These are phyloP conservation scores for Adansonia gregorii DNA, from an alignment of 441 rosid genomes.

Conservation along the genomic window DNA sequence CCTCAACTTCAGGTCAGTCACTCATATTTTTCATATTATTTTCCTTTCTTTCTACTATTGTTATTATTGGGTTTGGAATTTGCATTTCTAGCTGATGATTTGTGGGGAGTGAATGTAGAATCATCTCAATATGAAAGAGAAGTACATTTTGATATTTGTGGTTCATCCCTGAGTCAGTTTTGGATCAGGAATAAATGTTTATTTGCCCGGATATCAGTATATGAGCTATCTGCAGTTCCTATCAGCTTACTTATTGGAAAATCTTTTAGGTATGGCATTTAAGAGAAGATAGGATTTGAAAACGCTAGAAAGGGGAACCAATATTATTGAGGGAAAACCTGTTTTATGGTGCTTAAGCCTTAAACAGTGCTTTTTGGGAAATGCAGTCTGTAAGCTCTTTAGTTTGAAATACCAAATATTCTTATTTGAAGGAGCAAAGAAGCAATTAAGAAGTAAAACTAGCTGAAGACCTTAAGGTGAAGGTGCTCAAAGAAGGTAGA, in stretches of 20 bases:
- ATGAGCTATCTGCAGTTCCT: background rate
- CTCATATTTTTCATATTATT: background rate
- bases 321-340: background rate
- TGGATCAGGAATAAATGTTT: background rate
- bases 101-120: background rate
- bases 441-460: background rate
- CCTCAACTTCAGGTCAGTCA: conserved; percentile 81
- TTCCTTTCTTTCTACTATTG: background rate
- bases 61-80: background rate
- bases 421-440: background rate
- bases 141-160: background rate
- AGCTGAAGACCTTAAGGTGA: conserved; percentile 1
- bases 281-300: no score
- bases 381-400: background rate
- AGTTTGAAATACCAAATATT: conserved; percentile 14
- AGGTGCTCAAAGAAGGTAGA: background rate
- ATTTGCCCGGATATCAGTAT: background rate
- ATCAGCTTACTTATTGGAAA: background rate
- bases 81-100: background rate
- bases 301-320: background rate
- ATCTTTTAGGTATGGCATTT: background rate
- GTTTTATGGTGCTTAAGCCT: background rate
- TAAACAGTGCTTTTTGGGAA: background rate
- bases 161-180: conserved; percentile 2
- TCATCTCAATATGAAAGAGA: no score